Conservation (phyloP, 2,329 filamentous ascomycete species). For the Juglanconis sp. region DNA sequence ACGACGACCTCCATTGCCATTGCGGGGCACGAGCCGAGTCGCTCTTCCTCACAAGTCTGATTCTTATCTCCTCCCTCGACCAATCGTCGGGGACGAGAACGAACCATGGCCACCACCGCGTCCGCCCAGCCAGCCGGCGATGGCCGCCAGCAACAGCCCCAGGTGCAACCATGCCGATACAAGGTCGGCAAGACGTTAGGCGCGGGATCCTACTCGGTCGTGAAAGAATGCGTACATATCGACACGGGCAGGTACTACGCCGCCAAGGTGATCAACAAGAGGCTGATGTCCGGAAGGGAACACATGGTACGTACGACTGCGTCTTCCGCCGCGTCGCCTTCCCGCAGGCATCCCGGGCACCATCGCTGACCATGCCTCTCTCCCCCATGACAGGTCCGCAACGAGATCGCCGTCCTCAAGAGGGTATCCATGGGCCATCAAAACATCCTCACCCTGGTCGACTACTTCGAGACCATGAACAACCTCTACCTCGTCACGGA, state of each 20-base stretch:
- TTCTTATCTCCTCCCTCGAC: neutral
- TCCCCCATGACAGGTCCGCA: slow-evolving; percentile 67
- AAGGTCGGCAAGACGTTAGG: slow-evolving; percentile 98
- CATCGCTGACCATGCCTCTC: slow-evolving; percentile 1
- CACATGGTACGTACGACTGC: slow-evolving; percentile 73
- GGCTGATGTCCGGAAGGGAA: slow-evolving; percentile 93
- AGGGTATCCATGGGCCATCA: slow-evolving; percentile 98
- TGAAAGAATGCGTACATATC: slow-evolving; percentile 98
- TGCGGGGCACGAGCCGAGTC: slow-evolving; percentile 10
- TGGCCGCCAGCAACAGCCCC: slow-evolving; percentile 40
- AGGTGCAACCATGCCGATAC: slow-evolving; percentile 93
- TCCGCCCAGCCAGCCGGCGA: slow-evolving; percentile 17
- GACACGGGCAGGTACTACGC: slow-evolving; percentile 98
- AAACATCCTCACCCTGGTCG: slow-evolving; percentile 95
- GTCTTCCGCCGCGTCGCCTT: neutral
- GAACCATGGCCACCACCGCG: slow-evolving; percentile 5
- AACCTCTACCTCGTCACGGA: slow-evolving; percentile 98
- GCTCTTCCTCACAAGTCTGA: slow-evolving; percentile 1
- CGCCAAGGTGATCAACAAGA: slow-evolving; percentile 98
- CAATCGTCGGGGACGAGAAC: neutral
- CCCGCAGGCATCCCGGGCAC: neutral
- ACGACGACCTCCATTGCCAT: slow-evolving; percentile 2
- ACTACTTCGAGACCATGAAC: slow-evolving; percentile 99
- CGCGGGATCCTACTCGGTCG: slow-evolving; percentile 94
- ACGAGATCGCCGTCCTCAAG: slow-evolving; percentile 96